Conservation (phyloP, 768 basidiomycete genomes). For the Coprinopsis sp. region DNA sequence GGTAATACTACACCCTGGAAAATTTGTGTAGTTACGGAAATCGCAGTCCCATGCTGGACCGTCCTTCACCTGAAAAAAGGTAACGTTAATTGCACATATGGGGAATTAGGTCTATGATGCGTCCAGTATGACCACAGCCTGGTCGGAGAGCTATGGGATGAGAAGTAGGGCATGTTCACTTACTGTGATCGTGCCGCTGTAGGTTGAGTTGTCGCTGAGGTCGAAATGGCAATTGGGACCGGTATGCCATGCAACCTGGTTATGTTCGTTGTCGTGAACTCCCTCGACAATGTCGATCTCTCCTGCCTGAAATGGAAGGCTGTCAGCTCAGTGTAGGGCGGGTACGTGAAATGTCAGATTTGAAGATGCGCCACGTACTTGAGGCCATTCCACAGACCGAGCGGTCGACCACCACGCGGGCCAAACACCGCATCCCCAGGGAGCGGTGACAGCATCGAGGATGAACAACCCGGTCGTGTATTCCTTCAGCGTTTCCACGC, state of each 20-base stretch:
- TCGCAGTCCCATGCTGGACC: slow-evolving; percentile 48
- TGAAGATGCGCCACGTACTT: slow-evolving; percentile 39
- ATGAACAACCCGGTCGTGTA: slow-evolving; percentile 86
- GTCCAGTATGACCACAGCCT: slow-evolving; percentile 8
- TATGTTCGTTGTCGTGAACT: slow-evolving; percentile 79
- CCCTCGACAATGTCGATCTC: slow-evolving; percentile 86
- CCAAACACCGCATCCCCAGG: slow-evolving; percentile 93
- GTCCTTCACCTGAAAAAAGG: background rate
- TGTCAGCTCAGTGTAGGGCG: no score
- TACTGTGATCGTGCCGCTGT: background rate
- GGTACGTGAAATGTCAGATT: no score
- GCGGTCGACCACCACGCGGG: slow-evolving; percentile 75
- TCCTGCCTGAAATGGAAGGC: slow-evolving; percentile 45
- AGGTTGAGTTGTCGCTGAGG: background rate
- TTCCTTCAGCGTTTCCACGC: slow-evolving; percentile 59
- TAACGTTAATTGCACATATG: background rate
- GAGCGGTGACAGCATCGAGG: slow-evolving; percentile 79
- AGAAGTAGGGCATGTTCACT: no score
- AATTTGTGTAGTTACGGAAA: slow-evolving; percentile 46
- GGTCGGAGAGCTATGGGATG: no score
- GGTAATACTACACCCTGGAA: slow-evolving; percentile 73
- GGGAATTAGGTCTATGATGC: background rate
- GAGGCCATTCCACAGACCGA: slow-evolving; percentile 57
- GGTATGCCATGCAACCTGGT: slow-evolving; percentile 83
- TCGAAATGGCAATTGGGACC: slow-evolving; percentile 14